phyloP scores from a whole-genome alignment of 768 basidiomycete species.

The Russula ochroleuca region DNA sequence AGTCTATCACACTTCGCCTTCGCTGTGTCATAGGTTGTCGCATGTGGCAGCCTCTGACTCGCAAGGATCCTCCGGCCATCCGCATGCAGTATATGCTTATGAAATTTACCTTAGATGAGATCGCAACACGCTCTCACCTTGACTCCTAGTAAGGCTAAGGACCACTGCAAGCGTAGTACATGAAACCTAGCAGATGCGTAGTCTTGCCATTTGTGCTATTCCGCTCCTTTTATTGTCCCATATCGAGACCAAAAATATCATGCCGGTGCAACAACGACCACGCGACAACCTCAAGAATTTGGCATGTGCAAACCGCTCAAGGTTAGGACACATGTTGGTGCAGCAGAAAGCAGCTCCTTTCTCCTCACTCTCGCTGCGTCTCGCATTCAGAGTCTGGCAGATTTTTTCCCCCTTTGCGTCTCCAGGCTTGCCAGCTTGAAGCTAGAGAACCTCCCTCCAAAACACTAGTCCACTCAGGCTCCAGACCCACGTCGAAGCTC shows the following conservation, averaged over 20 bases:
- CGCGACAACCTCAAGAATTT: no score
- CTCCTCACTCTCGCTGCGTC: background rate
- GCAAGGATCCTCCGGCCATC: no score
- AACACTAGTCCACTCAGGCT: slow-evolving; percentile 7
- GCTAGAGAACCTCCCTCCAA: slow-evolving; percentile 10
- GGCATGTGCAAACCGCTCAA: slow-evolving; percentile 5
- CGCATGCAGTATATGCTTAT: no score
- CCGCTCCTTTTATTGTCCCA: background rate
- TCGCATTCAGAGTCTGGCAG: background rate
- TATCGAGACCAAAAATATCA: background rate
- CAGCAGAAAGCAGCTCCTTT: background rate
- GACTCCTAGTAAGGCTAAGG: no score
- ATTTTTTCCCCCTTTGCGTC: background rate
- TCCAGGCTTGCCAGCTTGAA: slow-evolving; percentile 3
- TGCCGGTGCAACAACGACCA: no score
- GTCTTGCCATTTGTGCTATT: background rate
- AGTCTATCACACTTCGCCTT: no score
- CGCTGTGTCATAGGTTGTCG: no score
- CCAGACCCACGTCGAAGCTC: slow-evolving; percentile 11
- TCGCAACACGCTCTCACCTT: no score
- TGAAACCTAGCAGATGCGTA: no score
- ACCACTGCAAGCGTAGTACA: no score
- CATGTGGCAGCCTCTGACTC: no score
- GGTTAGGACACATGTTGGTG: slow-evolving; percentile 1
- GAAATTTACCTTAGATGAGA: no score